Base-by-base conservation (phyloP, 768 basidiomycete genomes). In the Russula vinacea region DNA sequence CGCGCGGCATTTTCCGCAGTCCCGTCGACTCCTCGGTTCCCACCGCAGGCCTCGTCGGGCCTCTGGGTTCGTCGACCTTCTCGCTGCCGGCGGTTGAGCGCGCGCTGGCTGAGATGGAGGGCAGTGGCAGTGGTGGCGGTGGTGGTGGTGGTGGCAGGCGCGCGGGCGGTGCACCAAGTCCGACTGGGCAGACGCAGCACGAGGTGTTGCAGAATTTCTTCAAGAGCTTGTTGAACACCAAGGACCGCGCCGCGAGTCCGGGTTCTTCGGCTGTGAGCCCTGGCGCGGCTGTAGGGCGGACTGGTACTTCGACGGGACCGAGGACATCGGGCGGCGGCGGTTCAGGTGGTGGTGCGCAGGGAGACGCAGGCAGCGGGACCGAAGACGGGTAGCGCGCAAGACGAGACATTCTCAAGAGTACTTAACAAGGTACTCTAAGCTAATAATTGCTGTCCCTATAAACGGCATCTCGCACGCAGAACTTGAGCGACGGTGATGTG, bases 171-270 rank as follows among this genome's bases (percentile, higher is more conserved):
- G 74, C 80, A 8, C 77, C 81, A n/a, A 80, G 76, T 67, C 76
- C 81, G 24, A 74, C 78, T 11, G 79, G 76, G 10, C 87, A 84
- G 75, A 82, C 83, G 44, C 88, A 91, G 63, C 90, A 92, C 71
- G 89, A 92, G 72, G 89, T 92, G 19, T 73, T 94, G 66, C 89
- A 92, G 70, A 88, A 88, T 72, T 94, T 94, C 80, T 94, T 94
- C 84, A 84, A 91, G 74, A 89, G 86, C 62, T 73, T 93, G 71
- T 74, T 94, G 66, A 87, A 81, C 67, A 84, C 84, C 45, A 89
- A 86, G 74, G 88, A 88, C 65, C 81, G 87, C 5, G 72, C 73
- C 26, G 73, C 72, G 13, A 74, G 74, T 24, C 72, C 74, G 52
- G 73, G 75, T 16, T 70, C 71, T n/a, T 71, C 74, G 17, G 76